phyloP scores from a whole-genome alignment of 768 basidiomycete species.

The Neoboletus brunneissimus region DNA sequence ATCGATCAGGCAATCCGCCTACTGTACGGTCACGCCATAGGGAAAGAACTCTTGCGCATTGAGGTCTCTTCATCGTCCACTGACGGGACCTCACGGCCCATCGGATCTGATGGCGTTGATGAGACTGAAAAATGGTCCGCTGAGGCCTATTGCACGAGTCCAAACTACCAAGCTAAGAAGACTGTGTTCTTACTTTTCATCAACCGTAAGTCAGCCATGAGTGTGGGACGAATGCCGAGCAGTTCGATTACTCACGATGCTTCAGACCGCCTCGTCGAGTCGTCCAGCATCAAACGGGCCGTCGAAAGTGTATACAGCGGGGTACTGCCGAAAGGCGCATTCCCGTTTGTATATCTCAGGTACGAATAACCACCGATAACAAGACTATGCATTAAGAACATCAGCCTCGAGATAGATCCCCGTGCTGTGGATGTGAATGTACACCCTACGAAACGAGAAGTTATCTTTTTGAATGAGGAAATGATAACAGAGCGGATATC shows the following conservation, averaged over 20 bases:
- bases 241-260: not conserved
- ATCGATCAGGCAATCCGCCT: conserved; percentile 68
- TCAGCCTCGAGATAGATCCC: conserved; percentile 79
- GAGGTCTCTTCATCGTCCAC: conserved; percentile 35
- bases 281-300: conserved; percentile 78
- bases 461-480: conserved; percentile 93
- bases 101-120: conserved; percentile 23
- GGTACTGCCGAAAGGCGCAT: conserved; percentile 85
- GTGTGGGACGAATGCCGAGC: not conserved
- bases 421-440: conserved; percentile 94
- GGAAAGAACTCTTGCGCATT: conserved; percentile 65
- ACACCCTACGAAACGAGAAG: conserved; percentile 96
- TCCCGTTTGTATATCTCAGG: conserved; percentile 94
- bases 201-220: conserved; percentile 62
- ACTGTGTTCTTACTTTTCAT: conserved; percentile 88
- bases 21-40: conserved; percentile 77
- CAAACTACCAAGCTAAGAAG: conserved; percentile 88
- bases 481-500: conserved; percentile 74
- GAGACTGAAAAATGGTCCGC: conserved; percentile 61
- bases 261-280: conserved; percentile 90
- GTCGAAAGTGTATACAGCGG: conserved; percentile 83
- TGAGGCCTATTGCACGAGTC: conserved; percentile 75
- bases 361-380: conserved; percentile 29
- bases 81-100: conserved; percentile 19
- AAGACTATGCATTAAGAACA: not conserved